Conservation (phyloP, 371 early-diverging fungal species). For the Dichotomocladium elegans region DNA sequence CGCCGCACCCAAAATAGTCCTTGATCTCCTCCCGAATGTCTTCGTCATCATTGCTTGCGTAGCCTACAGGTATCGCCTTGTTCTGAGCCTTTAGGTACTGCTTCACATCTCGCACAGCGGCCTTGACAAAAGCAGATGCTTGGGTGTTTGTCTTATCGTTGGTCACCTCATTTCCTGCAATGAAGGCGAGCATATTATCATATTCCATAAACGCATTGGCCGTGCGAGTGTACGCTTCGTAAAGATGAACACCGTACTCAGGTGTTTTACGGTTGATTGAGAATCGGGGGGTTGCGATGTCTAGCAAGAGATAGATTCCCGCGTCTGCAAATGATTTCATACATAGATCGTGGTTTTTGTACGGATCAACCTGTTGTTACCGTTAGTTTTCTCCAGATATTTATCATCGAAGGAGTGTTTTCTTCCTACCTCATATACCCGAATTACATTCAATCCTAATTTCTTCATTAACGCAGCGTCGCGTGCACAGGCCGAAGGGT, state of each 20-base stretch:
- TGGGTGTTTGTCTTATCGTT: constrained; percentile 63
- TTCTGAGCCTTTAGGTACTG: constrained; percentile 42
- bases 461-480: constrained; percentile 69
- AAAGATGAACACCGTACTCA: constrained; percentile 57
- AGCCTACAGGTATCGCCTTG: constrained; percentile 71
- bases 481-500: constrained; percentile 56
- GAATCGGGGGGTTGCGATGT: constrained; percentile 60
- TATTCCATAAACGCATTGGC: constrained; percentile 69
- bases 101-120: constrained; percentile 72
- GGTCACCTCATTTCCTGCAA: constrained; percentile 84
- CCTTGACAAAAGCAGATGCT: constrained; percentile 73
- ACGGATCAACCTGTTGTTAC: constrained; percentile 50
- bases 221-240: constrained; percentile 53
- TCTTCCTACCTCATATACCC: constrained; percentile 60
- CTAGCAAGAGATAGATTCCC: constrained; percentile 72
- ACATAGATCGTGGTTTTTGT: constrained; percentile 64
- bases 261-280: constrained; percentile 70
- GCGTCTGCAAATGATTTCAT: constrained; percentile 70
- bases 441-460: constrained; percentile 72
- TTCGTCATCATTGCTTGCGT: constrained; percentile 77
- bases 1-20: constrained; percentile 74
- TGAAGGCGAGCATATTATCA: constrained; percentile 63
- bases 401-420: no score
- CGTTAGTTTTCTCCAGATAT: no score
- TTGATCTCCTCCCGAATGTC: constrained; percentile 64